Base-by-base conservation (phyloP, 495 filamentous ascomycete species). In the Aspergillus baeticus region DNA sequence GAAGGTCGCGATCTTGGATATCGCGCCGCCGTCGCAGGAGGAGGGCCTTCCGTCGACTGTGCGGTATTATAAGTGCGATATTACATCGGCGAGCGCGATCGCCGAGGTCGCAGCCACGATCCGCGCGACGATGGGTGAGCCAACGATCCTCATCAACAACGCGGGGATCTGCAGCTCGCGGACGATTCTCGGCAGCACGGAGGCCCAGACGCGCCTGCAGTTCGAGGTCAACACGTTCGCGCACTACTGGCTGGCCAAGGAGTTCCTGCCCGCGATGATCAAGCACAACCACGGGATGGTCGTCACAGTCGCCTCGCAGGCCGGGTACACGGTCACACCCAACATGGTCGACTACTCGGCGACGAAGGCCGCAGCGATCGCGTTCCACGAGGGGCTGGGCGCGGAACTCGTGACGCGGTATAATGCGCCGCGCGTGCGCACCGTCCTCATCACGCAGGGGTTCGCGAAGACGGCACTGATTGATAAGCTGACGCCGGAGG, bases 141-240 rank as follows among this genome's bases (percentile, higher is more conserved):
- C 88, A 0, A 90, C 85, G 1, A 72, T 91, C 55, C 72, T 92
- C 0, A 85, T 92, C 72, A 89, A 89, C 76, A 92, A 91, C 65
- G 88, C 88, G 1, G 88, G 87, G 48, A 75, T 88, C 26, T 79
- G 77, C 18, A 77, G 76, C n/a, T 84, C 82, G 34, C 77, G 81
- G 21, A 78, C 79, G 18, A 78, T 92, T 52, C 79, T 90, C 22
- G 71, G 76, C 51, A 67, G 77, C 29, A 78, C 76, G 4, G 81
- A 85, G 49, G 64, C 62, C 5, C 80, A 84, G 51, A 77, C 87
- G 48, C 72, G 76, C 4, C 83, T 84, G 58, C 85, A 83, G 60
- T 90, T 90, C 66, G 83, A 85, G 54, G 85, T 91, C 60, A 92
- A 91, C 73, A 79, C 82, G 1, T 68, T 90, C 33, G 70, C 84